These are phyloP conservation scores for Suillus placidus DNA, from an alignment of 768 basidiomycete species.

Conservation along the genomic window DNA sequence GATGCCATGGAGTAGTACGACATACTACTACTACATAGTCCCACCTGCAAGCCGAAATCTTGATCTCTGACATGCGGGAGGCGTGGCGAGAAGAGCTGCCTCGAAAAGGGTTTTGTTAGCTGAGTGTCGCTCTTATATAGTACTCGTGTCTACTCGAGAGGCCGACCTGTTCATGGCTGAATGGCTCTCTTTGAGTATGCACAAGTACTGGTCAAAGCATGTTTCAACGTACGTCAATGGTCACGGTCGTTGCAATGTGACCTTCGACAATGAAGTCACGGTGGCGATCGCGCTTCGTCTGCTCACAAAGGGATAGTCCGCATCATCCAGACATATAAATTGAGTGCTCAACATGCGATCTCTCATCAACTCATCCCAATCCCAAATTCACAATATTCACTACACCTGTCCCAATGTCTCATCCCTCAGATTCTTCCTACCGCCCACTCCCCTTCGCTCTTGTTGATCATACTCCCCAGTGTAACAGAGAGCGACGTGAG, in stretches of 20 bases:
- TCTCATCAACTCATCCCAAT: neutral
- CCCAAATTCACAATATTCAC: neutral
- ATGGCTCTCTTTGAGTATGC: neutral
- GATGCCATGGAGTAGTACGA: too few species aligned
- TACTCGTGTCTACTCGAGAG: neutral
- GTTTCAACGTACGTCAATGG: too few species aligned
- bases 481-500: slow-evolving; percentile 17
- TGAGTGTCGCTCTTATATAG: neutral
- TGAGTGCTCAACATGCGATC: neutral
- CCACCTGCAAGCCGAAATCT: too few species aligned
- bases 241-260: neutral
- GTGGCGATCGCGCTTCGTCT: neutral
- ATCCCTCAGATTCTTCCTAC: neutral
- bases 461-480: slow-evolving; percentile 27
- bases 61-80: neutral
- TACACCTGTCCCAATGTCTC: neutral
- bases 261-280: neutral
- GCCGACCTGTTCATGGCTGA: neutral
- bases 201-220: neutral
- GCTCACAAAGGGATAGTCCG: neutral
- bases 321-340: neutral
- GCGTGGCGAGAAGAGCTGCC: neutral
- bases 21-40: too few species aligned
- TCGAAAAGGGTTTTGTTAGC: neutral
- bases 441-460: neutral